Evolutionary conservation across 352 stramenopile genomes (phyloP), one percentile per base, ranked within the genome.

Genomic region (Blastocystis sp.): DNA sequence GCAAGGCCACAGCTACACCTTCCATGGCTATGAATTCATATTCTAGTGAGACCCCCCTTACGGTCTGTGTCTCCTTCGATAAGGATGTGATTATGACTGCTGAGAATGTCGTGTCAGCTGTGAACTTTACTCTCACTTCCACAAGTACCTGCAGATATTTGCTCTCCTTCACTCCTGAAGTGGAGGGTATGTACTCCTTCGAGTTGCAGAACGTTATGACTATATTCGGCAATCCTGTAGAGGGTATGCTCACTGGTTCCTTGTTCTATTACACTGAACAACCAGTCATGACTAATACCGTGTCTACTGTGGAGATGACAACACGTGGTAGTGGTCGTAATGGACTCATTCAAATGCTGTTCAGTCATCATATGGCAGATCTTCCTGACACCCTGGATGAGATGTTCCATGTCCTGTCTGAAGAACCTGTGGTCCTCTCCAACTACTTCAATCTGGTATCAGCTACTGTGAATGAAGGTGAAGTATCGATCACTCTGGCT

Each of bases 181-280:
- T 33, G 56, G 56, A 62, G 6, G 19, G 19, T 33, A 57, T 33
- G n/a, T 53, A 66, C 51, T 6, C 33, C 22, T 66, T 84, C 24
- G 37, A 58, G 24, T 57, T 84, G 22, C 15, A 33, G n/a, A 51
- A 69, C 33, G 9, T 84, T 22, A 40, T 48, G 51, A 37, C 57
- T 19, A 56, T 60, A 11, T 84, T 54, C 30, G 73, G 73, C 51
- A 84, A 84, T 57, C 42, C 48, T 33, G 30, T 66, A n/a, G 48
- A 30, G 40, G 15, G 6, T 48, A 35, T 37, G 70, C 44, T 9
- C 19, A 19, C 3, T 7, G 48, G 2, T 27, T 37, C 33, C 1
- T 69, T 24, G 15, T 84, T 13, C 13, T 68, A 68, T n/a, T 84
- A 84, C 51, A 11, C 0, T 0, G 19, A 37, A 0, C 73, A 84